These are phyloP conservation scores for Parasitella parasitica DNA, from an alignment of 371 early-diverging fungal species.

Conservation along the genomic window DNA sequence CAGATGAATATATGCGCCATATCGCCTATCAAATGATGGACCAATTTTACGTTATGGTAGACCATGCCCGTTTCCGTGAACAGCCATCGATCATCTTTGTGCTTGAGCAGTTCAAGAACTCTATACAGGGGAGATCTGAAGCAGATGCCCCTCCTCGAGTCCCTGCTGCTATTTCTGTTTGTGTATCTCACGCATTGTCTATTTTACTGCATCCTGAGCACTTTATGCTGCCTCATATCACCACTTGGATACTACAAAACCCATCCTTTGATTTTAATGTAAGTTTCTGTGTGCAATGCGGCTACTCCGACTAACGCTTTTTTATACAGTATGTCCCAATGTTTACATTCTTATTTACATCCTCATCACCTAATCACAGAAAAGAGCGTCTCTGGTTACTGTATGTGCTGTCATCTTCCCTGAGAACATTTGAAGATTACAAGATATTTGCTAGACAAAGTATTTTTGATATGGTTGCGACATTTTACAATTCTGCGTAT, in stretches of 20 bases:
- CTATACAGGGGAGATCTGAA: slow-evolving; percentile 56
- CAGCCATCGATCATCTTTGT: slow-evolving; percentile 64
- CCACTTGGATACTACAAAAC: slow-evolving; percentile 71
- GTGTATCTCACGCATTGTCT: slow-evolving; percentile 65
- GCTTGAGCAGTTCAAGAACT: slow-evolving; percentile 67
- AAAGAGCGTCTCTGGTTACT: slow-evolving; percentile 79
- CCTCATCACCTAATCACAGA: slow-evolving; percentile 59
- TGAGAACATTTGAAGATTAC: slow-evolving; percentile 60
- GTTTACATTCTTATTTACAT: slow-evolving; percentile 74
- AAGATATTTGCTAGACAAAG: slow-evolving; percentile 67
- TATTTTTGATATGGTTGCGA: slow-evolving; percentile 65
- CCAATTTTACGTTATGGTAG: slow-evolving; percentile 59
- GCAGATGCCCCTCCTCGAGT: slow-evolving; percentile 50
- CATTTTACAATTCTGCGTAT: slow-evolving; percentile 66
- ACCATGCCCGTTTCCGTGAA: slow-evolving; percentile 58
- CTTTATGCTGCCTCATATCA: slow-evolving; percentile 73
- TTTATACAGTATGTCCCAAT: slow-evolving; percentile 70
- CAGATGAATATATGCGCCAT: slow-evolving; percentile 52
- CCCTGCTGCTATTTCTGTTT: slow-evolving; percentile 66
- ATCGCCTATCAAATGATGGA: slow-evolving; percentile 70
- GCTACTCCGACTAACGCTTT: background rate
- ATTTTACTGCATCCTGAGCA: slow-evolving; percentile 71
- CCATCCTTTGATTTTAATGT: slow-evolving; percentile 73
- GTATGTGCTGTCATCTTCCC: slow-evolving; percentile 58
- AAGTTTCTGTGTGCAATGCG: slow-evolving; percentile 4